A percentile compares a stretch with the other conserved stretches of the same genome.
These are phyloP conservation scores for Ballota nigra DNA, from an alignment of 257 asterid genomes.

Conservation along the genomic window DNA sequence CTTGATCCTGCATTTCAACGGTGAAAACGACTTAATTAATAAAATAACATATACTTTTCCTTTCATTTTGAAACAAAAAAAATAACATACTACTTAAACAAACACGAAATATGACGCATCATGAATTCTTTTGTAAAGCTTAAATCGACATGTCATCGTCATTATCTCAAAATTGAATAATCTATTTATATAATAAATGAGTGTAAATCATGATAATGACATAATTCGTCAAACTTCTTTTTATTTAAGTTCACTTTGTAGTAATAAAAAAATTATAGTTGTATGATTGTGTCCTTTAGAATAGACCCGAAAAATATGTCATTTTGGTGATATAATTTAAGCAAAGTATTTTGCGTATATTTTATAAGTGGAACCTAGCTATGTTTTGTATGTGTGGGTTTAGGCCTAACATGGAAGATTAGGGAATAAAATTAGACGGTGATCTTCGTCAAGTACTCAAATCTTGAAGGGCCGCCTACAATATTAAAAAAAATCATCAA, in stretches of 20 bases:
- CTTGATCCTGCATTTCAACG: too few species aligned
- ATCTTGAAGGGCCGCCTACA: not conserved
- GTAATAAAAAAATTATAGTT: too few species aligned
- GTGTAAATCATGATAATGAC: not conserved
- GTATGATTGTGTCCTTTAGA: not conserved
- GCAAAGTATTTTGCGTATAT: too few species aligned
- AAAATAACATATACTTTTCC: too few species aligned
- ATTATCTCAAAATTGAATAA: not conserved
- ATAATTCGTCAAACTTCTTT: too few species aligned
- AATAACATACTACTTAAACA: too few species aligned
- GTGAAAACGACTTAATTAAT: too few species aligned
- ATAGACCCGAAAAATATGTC: not conserved
- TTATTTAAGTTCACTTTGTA: too few species aligned
- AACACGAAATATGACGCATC: not conserved
- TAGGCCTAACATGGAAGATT: not conserved
- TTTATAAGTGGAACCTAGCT: too few species aligned
- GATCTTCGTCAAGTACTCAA: not conserved
- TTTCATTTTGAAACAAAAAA: too few species aligned
- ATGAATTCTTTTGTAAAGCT: not conserved
- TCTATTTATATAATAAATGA: not conserved
- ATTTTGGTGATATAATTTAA: too few species aligned
- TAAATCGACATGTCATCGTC: not conserved
- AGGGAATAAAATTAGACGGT: not conserved
- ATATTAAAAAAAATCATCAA: not conserved
- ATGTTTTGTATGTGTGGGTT: too few species aligned